Evolutionary conservation across 805 yeast genomes (phyloP), one percentile per base, ranked within the genome.

Genomic region (Starmerella powellii): DNA sequence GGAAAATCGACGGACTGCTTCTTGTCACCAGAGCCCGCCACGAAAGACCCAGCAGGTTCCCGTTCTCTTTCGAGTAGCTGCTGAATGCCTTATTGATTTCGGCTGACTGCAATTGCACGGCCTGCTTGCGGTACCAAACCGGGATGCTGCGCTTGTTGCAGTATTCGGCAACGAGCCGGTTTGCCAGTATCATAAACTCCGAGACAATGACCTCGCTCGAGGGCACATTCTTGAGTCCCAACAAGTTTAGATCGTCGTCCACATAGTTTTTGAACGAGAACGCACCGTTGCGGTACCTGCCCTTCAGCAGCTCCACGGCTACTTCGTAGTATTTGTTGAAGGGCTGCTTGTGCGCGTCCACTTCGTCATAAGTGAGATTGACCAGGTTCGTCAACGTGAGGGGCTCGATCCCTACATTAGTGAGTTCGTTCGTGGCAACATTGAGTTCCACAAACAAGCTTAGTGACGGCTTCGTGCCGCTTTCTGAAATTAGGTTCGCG

Each of bases 151-250:
- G 32, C 19, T 42, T 31, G 5, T 15, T 13, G 10, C 58, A 51
- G 36, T 42, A 61, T 12, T 24, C 34, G 1, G 62, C 65, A 1
- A 54, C 56, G 3, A 53, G 61, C n/a, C 69, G 63, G 56, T 85
- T 86, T 1, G 91, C 85, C 34, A 73, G 62, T 19, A 87, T 71
- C 98, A 88, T 88, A 37, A 81, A 58, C 56, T 88, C 94, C 1
- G 88, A 71, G 2, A 88, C 96, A 20, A 88, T 64, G 2, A 66
- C 54, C 31, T 73, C 75, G 21, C 30, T 19, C 26, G 26, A 10
- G 26, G 26, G 26, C 26, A 10, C 10, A 8, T 6, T 23, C 10
- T 23, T 23, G 10, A 23, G 10, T 6, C 26, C 26, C 10, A 23
- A 10, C 6, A 23, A 10, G 10, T 23, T 10, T 6, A 23, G 10